Conservation (phyloP, 176 grass and related monocot species). For the Ensete glaucum region DNA sequence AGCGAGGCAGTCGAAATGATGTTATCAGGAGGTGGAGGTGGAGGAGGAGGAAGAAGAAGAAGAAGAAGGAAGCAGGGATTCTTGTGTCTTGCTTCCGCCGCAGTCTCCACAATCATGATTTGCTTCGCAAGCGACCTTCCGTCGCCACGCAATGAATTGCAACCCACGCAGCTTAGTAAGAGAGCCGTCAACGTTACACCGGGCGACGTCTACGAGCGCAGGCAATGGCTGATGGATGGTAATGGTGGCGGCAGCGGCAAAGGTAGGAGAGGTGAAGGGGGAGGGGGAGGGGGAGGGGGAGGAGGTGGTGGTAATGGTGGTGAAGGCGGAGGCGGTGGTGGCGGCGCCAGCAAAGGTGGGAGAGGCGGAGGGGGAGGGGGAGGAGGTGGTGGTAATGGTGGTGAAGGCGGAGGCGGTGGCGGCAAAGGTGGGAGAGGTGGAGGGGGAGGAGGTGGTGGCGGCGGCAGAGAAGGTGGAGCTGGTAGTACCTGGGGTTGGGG, state of each 20-base stretch:
- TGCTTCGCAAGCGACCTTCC: not conserved
- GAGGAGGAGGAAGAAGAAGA: too few relatives aligned
- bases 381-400: constrained; percentile 19
- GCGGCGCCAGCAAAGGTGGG: not conserved
- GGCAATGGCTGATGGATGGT: not conserved
- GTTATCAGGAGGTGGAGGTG: not conserved
- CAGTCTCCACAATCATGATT: not conserved
- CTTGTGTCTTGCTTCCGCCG: not conserved
- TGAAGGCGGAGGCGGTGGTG: not conserved
- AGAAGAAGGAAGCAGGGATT: not conserved
- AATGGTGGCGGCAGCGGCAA: not conserved
- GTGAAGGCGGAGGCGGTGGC: not conserved
- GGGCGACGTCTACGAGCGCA: not conserved
- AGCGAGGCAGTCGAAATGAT: not conserved
- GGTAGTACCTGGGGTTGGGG: not conserved
- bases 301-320: constrained; percentile 17
- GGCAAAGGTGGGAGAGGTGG: not conserved
- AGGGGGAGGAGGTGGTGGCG: not conserved
- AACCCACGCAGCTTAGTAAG: not conserved
- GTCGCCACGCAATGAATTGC: not conserved
- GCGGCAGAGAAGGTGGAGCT: not conserved
- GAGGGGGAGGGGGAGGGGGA: constrained; percentile 18
- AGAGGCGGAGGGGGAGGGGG: constrained; percentile 8
- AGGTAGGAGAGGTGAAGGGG: not conserved
- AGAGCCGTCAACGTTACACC: not conserved